Evolutionary conservation across 2,329 filamentous ascomycete species (phyloP).

Genomic region (Tolypocladium nubicola): DNA sequence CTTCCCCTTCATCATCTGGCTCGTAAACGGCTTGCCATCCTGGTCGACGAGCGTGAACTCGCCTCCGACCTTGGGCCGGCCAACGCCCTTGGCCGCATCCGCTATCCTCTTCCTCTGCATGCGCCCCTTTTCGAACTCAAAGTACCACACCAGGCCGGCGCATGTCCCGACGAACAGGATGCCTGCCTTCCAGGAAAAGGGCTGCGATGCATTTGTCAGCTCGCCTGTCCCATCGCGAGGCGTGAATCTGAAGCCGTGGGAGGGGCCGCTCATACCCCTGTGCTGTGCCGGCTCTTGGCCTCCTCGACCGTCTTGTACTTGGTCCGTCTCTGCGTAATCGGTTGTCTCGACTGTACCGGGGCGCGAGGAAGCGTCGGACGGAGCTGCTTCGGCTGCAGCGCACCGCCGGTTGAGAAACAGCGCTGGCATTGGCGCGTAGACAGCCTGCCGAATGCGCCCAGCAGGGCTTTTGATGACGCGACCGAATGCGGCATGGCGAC

Average conservation of each 20-base stretch:
- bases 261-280: constrained; percentile 32
- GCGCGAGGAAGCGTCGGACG: constrained; percentile 21
- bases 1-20: constrained; percentile 74
- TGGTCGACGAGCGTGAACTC: constrained; percentile 75
- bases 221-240: background rate
- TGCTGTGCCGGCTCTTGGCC: constrained; percentile 46
- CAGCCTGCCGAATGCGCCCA: constrained; percentile 20
- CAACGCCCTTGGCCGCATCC: constrained; percentile 86
- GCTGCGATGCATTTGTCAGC: constrained; percentile 38
- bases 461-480: constrained; percentile 23
- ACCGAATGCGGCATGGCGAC: constrained; percentile 27
- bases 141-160: constrained; percentile 73
- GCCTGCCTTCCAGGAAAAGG: constrained; percentile 89
- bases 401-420: constrained; percentile 28
- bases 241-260: background rate
- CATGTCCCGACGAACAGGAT: constrained; percentile 75
- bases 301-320: constrained; percentile 46
- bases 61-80: constrained; percentile 86
- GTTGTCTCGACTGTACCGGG: constrained; percentile 20
- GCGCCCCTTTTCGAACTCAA: constrained; percentile 84
- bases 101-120: constrained; percentile 83
- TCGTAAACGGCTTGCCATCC: constrained; percentile 66
- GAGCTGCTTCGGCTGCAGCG: constrained; percentile 22
- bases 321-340: constrained; percentile 25
- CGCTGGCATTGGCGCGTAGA: constrained; percentile 28